Percentiles rank a stretch among this genome's conserved stretches.
phyloP scores from a whole-genome alignment of 139 green algal species.

The Coelastrella sp. region DNA sequence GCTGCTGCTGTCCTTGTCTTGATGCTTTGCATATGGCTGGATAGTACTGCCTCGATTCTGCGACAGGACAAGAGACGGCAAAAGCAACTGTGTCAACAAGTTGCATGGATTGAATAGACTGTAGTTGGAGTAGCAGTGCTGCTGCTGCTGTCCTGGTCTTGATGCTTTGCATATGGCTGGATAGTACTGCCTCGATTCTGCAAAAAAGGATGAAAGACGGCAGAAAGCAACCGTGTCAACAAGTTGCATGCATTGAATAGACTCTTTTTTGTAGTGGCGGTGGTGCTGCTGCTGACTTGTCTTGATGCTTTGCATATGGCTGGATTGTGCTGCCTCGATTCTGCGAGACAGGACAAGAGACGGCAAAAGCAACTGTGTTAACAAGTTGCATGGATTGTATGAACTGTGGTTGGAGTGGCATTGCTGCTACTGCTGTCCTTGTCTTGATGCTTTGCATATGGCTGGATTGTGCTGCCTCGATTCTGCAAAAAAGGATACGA shows the following conservation, averaged over 20 bases:
- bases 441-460: conserved; percentile 77
- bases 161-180: too few species aligned
- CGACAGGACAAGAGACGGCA: background rate
- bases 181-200: too few species aligned
- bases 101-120: too few species aligned
- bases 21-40: conserved; percentile 71
- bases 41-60: conserved; percentile 63
- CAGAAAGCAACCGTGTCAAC: too few species aligned
- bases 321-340: conserved; percentile 65
- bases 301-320: conserved; percentile 74
- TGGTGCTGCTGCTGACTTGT: conserved; percentile 66
- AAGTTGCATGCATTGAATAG: too few species aligned
- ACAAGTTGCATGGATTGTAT: too few species aligned
- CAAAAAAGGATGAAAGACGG: too few species aligned
- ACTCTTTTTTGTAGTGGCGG: too few species aligned
- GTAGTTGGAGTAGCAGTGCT: conserved; percentile 40
- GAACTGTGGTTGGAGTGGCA: conserved; percentile 35
- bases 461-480: conserved; percentile 65
- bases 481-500: background rate
- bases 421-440: conserved; percentile 61
- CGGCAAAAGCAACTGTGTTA: background rate
- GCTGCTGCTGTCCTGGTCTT: too few species aligned
- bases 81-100: too few species aligned
- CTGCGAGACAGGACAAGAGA: background rate
- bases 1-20: conserved; percentile 65